Evolutionary conservation across 345 rosid species (phyloP).

Genomic region (Arabidopsis thaliana): TAIR10.1 NC_003076.8:20421001-20421500

Average conservation of each 20-base stretch:
- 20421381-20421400: slow-evolving; percentile 61
- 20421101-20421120: not conserved
- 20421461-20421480: slow-evolving; percentile 53
- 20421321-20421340: slow-evolving; percentile 58
- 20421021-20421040: slow-evolving; percentile 26
- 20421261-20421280: slow-evolving; percentile 74
- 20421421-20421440: slow-evolving; percentile 58
- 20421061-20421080: slow-evolving; percentile 16
- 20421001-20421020: slow-evolving; percentile 46
- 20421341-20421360: slow-evolving; percentile 48
- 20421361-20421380: slow-evolving; percentile 46
- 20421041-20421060: slow-evolving; percentile 23
- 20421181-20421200: slow-evolving; percentile 60
- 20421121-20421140: not conserved
- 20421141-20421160: slow-evolving; percentile 64
- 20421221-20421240: slow-evolving; percentile 72
- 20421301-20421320: slow-evolving; percentile 49
- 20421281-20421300: slow-evolving; percentile 69
- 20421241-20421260: slow-evolving; percentile 52
- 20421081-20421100: not conserved
- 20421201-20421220: slow-evolving; percentile 63
- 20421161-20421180: slow-evolving; percentile 74
- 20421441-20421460: slow-evolving; percentile 85
- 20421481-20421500: slow-evolving; percentile 55
- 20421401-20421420: slow-evolving; percentile 59